These are phyloP conservation scores for Septoria linicola DNA, from an alignment of 2,329 filamentous ascomycete genomes.

Conservation along the genomic window DNA sequence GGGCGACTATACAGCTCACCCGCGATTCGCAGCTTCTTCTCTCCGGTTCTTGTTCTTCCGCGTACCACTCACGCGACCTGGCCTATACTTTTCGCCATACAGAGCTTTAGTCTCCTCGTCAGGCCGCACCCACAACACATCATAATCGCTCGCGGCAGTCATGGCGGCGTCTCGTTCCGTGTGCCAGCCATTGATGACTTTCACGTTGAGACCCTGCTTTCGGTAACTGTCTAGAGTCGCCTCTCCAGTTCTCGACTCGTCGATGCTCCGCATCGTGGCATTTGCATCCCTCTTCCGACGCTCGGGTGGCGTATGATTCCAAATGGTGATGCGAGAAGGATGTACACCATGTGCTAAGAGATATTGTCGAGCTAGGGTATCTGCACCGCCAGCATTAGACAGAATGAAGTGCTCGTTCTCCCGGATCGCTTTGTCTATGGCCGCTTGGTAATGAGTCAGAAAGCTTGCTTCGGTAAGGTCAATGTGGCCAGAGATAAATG, in stretches of 20 bases:
- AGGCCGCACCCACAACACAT: conserved; percentile 9
- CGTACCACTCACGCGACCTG: conserved; percentile 6
- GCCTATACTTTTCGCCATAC: conserved; percentile 9
- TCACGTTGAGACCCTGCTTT: conserved; percentile 1
- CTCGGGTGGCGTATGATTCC: not conserved
- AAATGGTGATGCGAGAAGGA: conserved; percentile 3
- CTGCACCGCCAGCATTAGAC: conserved; percentile 5
- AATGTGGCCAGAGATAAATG: conserved; percentile 14
- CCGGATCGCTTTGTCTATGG: not conserved
- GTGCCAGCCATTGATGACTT: conserved; percentile 4
- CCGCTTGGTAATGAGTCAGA: not conserved
- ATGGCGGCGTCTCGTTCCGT: conserved; percentile 10
- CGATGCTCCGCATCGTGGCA: not conserved
- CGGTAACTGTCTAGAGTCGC: not conserved
- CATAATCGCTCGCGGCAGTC: conserved; percentile 10
- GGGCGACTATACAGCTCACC: too few species aligned
- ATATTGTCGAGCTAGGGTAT: conserved; percentile 3
- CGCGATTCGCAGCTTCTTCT: too few species aligned
- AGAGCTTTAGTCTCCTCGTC: conserved; percentile 10
- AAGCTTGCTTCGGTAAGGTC: conserved; percentile 11
- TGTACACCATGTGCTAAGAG: conserved; percentile 2
- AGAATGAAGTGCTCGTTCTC: conserved; percentile 5
- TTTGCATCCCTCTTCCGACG: not conserved
- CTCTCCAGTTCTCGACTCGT: not conserved
- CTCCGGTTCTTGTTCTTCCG: conserved; percentile 12